Percentiles rank a stretch among this genome's conserved stretches.
phyloP scores from a whole-genome alignment of 441 rosid genomes.

The Gossypium aridum region DNA sequence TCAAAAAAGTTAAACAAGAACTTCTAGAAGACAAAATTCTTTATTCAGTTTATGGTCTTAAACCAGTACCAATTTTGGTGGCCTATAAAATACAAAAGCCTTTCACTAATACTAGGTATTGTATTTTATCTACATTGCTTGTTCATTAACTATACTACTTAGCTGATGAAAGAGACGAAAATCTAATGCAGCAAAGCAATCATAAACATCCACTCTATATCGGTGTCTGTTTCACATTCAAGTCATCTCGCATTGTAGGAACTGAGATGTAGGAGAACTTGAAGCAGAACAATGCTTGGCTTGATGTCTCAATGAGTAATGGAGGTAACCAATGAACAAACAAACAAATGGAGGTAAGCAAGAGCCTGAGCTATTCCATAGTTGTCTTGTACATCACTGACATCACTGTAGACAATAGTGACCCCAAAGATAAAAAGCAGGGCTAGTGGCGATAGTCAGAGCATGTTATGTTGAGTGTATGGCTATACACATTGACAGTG shows the following conservation, averaged over 20 bases:
- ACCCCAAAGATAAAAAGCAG: conserved; percentile 8
- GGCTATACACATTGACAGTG: neutral
- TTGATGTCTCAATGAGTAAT: neutral
- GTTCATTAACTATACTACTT: no score
- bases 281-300: no score
- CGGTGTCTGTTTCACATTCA: conserved; percentile 15
- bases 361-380: neutral
- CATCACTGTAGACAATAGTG: neutral
- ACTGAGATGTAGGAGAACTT: neutral
- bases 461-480: neutral
- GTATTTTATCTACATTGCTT: no score
- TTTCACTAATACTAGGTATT: no score
- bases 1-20: no score
- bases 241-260: neutral
- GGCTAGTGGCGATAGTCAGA: neutral
- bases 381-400: neutral
- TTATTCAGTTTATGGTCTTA: no score
- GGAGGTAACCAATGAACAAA: neutral
- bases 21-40: no score
- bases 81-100: no score
- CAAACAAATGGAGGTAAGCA: neutral
- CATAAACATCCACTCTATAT: no score
- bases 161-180: no score
- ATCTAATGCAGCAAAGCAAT: no score
- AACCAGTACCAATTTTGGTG: no score